Evolutionary conservation across 75 land plant genomes (phyloP).

Genomic region (Ceratopteris richardii): DNA sequence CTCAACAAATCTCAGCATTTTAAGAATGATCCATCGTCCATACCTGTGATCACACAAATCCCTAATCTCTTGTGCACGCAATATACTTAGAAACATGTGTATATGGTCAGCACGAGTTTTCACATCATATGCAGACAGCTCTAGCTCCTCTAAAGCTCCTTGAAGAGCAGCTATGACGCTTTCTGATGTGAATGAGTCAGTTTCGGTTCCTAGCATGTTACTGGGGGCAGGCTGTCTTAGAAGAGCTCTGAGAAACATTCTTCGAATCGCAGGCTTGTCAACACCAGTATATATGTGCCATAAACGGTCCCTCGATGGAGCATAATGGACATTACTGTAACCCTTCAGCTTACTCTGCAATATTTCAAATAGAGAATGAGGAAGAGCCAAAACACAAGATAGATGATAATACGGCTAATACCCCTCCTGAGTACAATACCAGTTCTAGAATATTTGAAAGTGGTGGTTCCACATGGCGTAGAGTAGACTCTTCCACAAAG

Average conservation of each 20-base stretch:
- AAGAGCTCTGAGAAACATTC: constrained; percentile 90
- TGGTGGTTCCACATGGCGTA: constrained; percentile 96
- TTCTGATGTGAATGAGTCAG: constrained; percentile 44
- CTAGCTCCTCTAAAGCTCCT: constrained; percentile 87
- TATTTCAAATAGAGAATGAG: constrained; percentile 1
- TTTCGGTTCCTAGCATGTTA: constrained; percentile 31
- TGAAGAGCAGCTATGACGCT: constrained; percentile 66
- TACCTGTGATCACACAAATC: constrained; percentile 30
- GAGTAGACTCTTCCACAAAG: constrained; percentile 88
- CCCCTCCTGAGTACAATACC: too few species aligned
- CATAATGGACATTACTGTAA: constrained; percentile 58
- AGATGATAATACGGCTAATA: too few species aligned
- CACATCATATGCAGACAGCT: constrained; percentile 62
- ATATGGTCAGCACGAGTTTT: constrained; percentile 68
- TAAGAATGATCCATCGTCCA: too few species aligned
- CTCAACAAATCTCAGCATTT: too few species aligned
- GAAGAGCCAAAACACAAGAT: too few species aligned
- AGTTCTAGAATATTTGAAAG: constrained; percentile 88
- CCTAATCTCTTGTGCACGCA: constrained; percentile 55
- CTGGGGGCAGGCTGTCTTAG: constrained; percentile 69
- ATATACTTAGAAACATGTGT: constrained; percentile 85
- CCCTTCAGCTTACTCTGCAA: constrained; percentile 83
- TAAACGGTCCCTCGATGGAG: constrained; percentile 86
- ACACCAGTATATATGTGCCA: constrained; percentile 88
- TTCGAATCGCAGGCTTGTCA: constrained; percentile 60